Percentiles rank a stretch among this genome's conserved stretches.
Conservation (phyloP, 2,329 filamentous ascomycete genomes). For the Aspergillus brasiliensis region DNA sequence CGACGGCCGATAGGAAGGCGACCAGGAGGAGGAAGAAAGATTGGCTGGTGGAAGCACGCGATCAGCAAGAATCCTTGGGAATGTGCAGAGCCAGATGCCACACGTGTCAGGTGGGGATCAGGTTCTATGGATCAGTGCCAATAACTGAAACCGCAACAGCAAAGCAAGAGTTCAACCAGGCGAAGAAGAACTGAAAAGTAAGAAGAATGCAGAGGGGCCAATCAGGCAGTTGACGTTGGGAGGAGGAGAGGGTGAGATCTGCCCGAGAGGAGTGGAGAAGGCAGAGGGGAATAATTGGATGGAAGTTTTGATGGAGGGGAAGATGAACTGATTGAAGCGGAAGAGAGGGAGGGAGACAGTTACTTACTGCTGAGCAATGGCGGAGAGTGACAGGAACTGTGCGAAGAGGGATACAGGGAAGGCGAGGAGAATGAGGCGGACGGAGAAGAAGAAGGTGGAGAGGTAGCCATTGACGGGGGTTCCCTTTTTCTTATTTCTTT, state of each 20-base stretch:
- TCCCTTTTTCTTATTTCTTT: constrained; percentile 3
- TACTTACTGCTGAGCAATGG: constrained; percentile 22
- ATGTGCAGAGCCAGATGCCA: constrained; percentile 27
- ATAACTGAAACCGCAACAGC: constrained; percentile 10
- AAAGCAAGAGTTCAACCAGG: constrained; percentile 11
- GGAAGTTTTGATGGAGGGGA: not conserved
- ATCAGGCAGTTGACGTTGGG: constrained; percentile 4
- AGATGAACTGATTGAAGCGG: not conserved
- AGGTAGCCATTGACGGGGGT: constrained; percentile 18
- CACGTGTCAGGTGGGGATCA: constrained; percentile 32
- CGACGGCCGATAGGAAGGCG: constrained; percentile 30
- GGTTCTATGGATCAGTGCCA: constrained; percentile 2
- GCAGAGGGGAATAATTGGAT: not conserved
- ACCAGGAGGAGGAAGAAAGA: constrained; percentile 24
- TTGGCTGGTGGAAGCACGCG: constrained; percentile 25
- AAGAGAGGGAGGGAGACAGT: constrained; percentile 7
- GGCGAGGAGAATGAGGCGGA: constrained; percentile 29
- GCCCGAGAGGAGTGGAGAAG: constrained; percentile 3
- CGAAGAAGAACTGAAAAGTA: not conserved
- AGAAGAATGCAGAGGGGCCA: constrained; percentile 1
- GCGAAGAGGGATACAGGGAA: constrained; percentile 35
- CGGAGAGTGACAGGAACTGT: constrained; percentile 27
- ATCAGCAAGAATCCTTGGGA: constrained; percentile 29
- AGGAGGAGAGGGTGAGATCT: not conserved
- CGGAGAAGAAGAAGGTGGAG: constrained; percentile 18